These are phyloP conservation scores for Anethum foeniculum DNA, from an alignment of 140 eudicot genomes.

Conservation along the genomic window DNA sequence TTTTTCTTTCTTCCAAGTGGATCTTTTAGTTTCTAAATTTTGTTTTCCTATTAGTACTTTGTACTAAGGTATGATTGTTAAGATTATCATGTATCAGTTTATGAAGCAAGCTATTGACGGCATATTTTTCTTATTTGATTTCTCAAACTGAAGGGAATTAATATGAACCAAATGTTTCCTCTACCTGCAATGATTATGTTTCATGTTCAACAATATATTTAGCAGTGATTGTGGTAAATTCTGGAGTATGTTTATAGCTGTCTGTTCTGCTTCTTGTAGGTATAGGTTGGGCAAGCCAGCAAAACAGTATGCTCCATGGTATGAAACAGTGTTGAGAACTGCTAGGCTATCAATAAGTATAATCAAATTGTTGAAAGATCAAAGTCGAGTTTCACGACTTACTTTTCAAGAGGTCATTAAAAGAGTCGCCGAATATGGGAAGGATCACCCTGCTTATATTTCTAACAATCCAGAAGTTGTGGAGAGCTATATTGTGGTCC, in stretches of 20 bases:
- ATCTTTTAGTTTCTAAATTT: background rate
- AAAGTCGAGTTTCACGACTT: conserved; percentile 73
- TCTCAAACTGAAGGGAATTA: background rate
- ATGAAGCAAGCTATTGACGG: background rate
- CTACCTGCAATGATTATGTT: background rate
- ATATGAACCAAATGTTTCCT: background rate
- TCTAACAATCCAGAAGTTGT: conserved; percentile 56
- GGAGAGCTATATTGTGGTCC: conserved; percentile 77
- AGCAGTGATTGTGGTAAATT: background rate
- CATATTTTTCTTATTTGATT: background rate
- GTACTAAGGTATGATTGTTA: background rate
- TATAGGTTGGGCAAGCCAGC: conserved; percentile 93
- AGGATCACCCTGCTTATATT: conserved; percentile 69
- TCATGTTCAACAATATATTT: background rate
- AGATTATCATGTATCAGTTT: background rate
- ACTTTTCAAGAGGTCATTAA: conserved; percentile 71
- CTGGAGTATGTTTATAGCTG: background rate
- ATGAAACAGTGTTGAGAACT: conserved; percentile 74
- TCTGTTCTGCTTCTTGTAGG: conserved; percentile 30
- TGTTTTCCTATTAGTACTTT: background rate
- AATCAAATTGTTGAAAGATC: conserved; percentile 83
- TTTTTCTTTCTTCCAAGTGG: background rate
- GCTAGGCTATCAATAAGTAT: conserved; percentile 71
- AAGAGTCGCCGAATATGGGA: conserved; percentile 53
- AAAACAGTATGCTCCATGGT: conserved; percentile 93